Base-by-base conservation (phyloP, 2,329 filamentous ascomycete species). In the Tricladium varicosporioides region DNA sequence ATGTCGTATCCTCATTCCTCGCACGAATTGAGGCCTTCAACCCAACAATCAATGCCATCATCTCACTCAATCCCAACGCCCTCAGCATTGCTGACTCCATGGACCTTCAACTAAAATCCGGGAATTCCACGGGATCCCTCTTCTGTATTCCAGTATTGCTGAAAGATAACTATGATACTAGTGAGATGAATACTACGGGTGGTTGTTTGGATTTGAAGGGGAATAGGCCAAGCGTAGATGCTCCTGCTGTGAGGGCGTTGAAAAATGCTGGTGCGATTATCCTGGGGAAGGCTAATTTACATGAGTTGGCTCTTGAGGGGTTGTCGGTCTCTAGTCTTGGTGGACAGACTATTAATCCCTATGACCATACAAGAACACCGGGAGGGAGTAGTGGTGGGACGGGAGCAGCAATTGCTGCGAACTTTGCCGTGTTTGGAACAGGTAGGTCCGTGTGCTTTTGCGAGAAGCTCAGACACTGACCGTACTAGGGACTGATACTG, bases 251-350 rank as follows among this genome's bases (percentile, higher is more conserved):
- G 5, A 67, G 71, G 1, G 80, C 76, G 4, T 73, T 88, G 51
- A 84, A 88, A 67, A 86, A 90, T 58, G 86, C 85, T 0, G 91
- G 91, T 1, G 91, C 87, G 1, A 76, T 95, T 18, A 77, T 94
- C 31, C 74, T 95, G 51, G 91, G 89, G 3, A 93, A 92, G 75
- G 83, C 88, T 48, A 86, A 82, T 48, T 92, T 95, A 89, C 91
- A 96, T 72, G 91, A 95, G 73, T 71, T 92, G 42, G 91, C 85
- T 0, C 72, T 87, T 0, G 84, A 88, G 64, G 85, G 85, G 0
- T 73, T 87, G 42, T 80, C 78, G 1, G 82, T 85, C 1, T 87
- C 83, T 0, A 86, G 82, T 0, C 67, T 85, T 0, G 84, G 83
- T 11, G 85, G 85, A 0, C 85, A 88, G 69, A 86, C 84, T 0